Evolutionary conservation across 2,329 filamentous ascomycete species (phyloP).

Genomic region (Microdochium bolleyi): DNA sequence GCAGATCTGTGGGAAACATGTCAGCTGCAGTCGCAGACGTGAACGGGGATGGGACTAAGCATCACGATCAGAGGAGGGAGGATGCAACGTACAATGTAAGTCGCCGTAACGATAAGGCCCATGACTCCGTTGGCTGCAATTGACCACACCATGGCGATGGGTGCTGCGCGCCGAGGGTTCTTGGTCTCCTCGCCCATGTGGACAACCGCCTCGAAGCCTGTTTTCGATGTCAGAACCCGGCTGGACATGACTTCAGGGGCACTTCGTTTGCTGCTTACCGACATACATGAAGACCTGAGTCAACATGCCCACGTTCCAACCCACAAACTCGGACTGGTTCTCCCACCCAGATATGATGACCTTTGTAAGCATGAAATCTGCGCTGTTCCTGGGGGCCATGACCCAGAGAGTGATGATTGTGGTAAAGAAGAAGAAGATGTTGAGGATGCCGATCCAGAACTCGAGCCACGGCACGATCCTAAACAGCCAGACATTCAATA

Average conservation of each 20-base stretch:
- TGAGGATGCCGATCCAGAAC: conserved; percentile 2
- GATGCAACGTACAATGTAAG: not conserved
- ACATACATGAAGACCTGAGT: conserved; percentile 5
- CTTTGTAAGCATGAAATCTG: conserved; percentile 1
- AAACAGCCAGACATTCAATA: conserved; percentile 3
- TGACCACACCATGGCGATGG: conserved; percentile 5
- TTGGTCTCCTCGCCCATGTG: conserved; percentile 7
- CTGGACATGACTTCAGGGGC: not conserved
- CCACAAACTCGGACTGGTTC: conserved; percentile 2
- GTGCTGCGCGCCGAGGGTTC: conserved; percentile 4
- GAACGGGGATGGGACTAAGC: no score
- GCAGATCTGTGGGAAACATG: conserved; percentile 1
- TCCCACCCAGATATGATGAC: conserved; percentile 3
- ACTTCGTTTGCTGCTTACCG: not conserved
- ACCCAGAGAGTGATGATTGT: conserved; percentile 3
- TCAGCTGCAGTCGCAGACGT: not conserved
- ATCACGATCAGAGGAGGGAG: not conserved
- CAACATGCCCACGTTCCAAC: conserved; percentile 3
- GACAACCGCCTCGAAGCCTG: conserved; percentile 4
- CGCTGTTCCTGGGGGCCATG: conserved; percentile 4
- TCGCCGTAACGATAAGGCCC: no score
- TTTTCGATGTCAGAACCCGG: not conserved
- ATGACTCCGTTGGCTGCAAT: conserved; percentile 1
- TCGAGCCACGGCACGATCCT: conserved; percentile 3
- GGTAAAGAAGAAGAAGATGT: conserved; percentile 2